Conservation (phyloP, 495 filamentous ascomycete species). For the Thermochaetoides thermophila region DNA sequence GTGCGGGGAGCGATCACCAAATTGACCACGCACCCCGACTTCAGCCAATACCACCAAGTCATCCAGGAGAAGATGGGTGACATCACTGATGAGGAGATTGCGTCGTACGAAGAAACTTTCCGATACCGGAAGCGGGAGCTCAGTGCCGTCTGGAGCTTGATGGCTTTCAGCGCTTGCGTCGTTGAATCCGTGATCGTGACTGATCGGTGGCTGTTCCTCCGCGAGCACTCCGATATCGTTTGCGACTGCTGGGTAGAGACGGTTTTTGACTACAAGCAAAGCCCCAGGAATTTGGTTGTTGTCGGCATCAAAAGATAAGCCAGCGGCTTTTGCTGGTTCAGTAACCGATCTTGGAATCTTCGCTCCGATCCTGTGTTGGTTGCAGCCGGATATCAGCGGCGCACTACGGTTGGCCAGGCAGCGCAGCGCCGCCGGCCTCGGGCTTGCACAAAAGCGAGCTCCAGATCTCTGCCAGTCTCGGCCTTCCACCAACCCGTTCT, state of each 20-base stretch:
- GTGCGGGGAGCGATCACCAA: conserved; percentile 67
- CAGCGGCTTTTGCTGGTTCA: no score
- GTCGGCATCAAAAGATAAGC: conserved; percentile 72
- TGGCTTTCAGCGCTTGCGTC: conserved; percentile 84
- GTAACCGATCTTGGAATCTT: no score
- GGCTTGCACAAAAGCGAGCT: conserved; percentile 1
- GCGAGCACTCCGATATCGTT: conserved; percentile 53
- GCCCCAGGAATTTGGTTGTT: conserved; percentile 77
- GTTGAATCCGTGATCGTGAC: conserved; percentile 82
- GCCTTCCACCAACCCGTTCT: not conserved
- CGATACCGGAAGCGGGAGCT: conserved; percentile 60
- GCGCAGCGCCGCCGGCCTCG: not conserved
- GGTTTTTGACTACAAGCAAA: conserved; percentile 80
- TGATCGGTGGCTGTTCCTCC: conserved; percentile 81
- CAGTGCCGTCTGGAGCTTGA: conserved; percentile 76
- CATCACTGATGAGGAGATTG: conserved; percentile 60
- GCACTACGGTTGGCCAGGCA: not conserved
- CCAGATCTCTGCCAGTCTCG: not conserved
- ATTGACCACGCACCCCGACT: conserved; percentile 43
- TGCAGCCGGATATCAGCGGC: conserved; percentile 1
- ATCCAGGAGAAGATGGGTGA: conserved; percentile 44
- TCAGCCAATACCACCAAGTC: conserved; percentile 35
- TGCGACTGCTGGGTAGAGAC: conserved; percentile 77
- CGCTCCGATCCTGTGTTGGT: no score
- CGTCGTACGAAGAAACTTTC: conserved; percentile 49